Evolutionary conservation across 1,284 basidiomycete species (phyloP), one percentile per base, ranked within the genome.

Genomic region (Mycena sp.): DNA sequence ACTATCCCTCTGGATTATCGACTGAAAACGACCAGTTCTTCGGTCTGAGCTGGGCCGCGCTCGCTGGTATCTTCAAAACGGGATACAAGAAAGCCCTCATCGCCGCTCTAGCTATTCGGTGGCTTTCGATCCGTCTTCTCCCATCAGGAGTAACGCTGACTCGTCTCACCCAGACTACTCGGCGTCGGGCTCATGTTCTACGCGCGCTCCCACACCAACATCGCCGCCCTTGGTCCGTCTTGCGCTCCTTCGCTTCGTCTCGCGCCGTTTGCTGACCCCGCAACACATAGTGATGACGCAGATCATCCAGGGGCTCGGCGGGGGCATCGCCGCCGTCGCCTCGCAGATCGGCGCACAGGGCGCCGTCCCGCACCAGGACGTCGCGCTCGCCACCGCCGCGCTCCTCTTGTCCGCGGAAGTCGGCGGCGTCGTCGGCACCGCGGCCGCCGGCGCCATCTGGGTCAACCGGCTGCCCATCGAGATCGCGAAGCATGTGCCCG

Each of bases 321-420:
- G 72, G 12, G 70, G 71, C 3, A 69, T 69, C 62, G 69, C 70
- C 41, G 67, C 71, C 53, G 67, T 71, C 48, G 69, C 67, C 23
- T 69, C 70, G 4, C 67, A 68, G 29, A 70, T 72, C 44, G 69
- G 70, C 12, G 67, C 69, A 2, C 72, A 73, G 49, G 72, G 71
- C 29, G 68, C 70, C 23, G 72, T 73, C 2, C 70, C 70, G 17
- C 72, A 73, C 57, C 69, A 71, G 48, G 72, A 73, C 58, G 67
- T 73, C 48, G 72, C 71, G 3, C 67, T 70, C 40, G 67, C 68
- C 29, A 66, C 69, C 19, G 67, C 71, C 6, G 67, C 71, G 1
- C 62, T 72, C 7, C 64, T 70, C 17, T 68, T 73, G 19, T 71
- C 70, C 40, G 69, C 70, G 3, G 69, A 66, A 44, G 64, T 73